Base-by-base conservation (phyloP, 306 rosid species). In the Cajanus cajan region DNA sequence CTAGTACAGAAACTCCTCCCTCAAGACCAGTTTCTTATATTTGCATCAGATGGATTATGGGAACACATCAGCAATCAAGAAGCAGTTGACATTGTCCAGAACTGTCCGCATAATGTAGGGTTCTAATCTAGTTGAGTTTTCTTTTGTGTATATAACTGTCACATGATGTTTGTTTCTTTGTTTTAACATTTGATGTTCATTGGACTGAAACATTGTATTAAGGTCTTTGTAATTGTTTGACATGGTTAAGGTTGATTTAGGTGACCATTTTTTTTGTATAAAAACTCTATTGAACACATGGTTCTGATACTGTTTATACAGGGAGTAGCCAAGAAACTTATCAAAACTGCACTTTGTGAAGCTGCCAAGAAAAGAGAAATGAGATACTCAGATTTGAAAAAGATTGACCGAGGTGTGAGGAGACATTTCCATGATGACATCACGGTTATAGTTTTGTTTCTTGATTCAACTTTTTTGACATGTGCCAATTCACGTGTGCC, bases 1-100 rank as follows among this genome's bases (percentile, higher is more conserved):
- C 77, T 65, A 51, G 93, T 88, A 68, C 94, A 87, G 57, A 90
- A 89, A 73, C 88, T 93, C 43, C 51, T 73, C 43, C 94, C 93
- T 0, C 83, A 85, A 39, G 99, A 96, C 82, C 97, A 85, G 25
- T 96, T 96, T 86, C 83, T 96, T 33, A 89, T 96, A 82, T 88
- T 96, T 85, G 99, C 97, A 76, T 96, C 99, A 2, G 99, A 96
- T 72, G 99, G 99, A 66, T 85, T 96, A 54, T 96, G 99, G 98
- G 99, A 96, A 83, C 97, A 93, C 54, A 4, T 96, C 73, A 91
- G 85, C 92, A 96, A 87, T 85, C 92, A 96, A 82, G 92, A 89
- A 88, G 99, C 97, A 24, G 98, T 89, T 59, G 90, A 90, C 82
- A 87, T 96, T 74, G 99, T 93, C 48, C 90, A 90, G 14, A 91